Conservation (phyloP, 371 early-diverging fungal species). For the Zychaea mexicana region DNA sequence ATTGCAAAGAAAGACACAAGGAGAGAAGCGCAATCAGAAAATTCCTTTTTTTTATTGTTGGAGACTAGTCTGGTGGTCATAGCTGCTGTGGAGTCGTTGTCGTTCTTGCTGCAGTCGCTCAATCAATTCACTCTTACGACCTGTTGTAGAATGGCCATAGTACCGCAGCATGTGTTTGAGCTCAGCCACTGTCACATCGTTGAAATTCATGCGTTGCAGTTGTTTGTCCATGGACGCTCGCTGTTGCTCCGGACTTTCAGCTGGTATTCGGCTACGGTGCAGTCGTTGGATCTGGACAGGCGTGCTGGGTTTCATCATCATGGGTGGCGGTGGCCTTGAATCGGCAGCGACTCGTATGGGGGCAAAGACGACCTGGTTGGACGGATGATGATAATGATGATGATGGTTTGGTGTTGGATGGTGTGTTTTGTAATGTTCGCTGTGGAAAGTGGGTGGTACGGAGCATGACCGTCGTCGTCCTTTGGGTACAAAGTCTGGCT, state of each 20-base stretch:
- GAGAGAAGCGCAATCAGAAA: no score
- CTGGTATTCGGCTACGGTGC: constrained; percentile 3
- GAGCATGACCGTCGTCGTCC: constrained; percentile 10
- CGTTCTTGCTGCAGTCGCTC: constrained; percentile 55
- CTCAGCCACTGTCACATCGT: constrained; percentile 70
- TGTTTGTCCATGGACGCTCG: constrained; percentile 53
- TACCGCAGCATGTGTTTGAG: constrained; percentile 67
- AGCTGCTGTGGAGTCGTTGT: no score
- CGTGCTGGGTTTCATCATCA: background rate
- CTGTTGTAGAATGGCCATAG: constrained; percentile 36
- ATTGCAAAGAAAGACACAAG: no score
- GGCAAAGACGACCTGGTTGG: constrained; percentile 11
- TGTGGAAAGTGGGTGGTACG: constrained; percentile 8
- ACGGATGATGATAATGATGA: no score
- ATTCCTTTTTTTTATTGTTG: no score
- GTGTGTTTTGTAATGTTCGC: background rate
- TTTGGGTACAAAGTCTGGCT: background rate
- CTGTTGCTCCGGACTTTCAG: constrained; percentile 1
- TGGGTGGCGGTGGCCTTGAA: background rate
- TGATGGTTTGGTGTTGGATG: no score
- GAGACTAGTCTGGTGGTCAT: no score
- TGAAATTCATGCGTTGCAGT: constrained; percentile 59
- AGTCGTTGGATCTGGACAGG: constrained; percentile 15
- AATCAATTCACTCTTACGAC: constrained; percentile 53
- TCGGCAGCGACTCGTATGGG: constrained; percentile 9